These are phyloP conservation scores for Stemphylium lycopersici DNA, from an alignment of 2,329 filamentous ascomycete species.

Conservation along the genomic window DNA sequence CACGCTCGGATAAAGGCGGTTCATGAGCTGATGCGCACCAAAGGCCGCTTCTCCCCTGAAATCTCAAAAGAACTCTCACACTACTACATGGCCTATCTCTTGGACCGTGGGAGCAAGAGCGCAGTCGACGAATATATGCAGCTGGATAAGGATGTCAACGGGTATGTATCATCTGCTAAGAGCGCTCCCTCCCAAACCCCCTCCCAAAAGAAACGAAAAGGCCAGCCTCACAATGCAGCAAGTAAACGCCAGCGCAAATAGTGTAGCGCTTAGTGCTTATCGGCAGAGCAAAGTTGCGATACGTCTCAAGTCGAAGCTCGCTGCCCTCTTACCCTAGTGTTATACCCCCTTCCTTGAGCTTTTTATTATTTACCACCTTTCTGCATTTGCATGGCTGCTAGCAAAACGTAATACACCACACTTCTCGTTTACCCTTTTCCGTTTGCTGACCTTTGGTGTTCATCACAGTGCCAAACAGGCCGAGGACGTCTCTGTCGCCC, in stretches of 20 bases:
- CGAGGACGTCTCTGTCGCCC: slow-evolving; percentile 12
- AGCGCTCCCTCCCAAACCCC: slow-evolving; percentile 31
- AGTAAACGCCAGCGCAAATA: slow-evolving; percentile 41
- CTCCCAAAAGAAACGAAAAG: slow-evolving; percentile 32
- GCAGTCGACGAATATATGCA: slow-evolving; percentile 85
- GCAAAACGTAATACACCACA: slow-evolving; percentile 40
- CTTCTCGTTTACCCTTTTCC: slow-evolving; percentile 18
- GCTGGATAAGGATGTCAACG: slow-evolving; percentile 86
- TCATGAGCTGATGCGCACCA: slow-evolving; percentile 74
- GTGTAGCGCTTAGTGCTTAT: slow-evolving; percentile 15
- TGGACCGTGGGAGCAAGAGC: slow-evolving; percentile 80
- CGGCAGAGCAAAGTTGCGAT: slow-evolving; percentile 9
- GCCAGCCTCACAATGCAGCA: slow-evolving; percentile 43
- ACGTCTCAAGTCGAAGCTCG: neutral
- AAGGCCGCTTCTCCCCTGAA: slow-evolving; percentile 70
- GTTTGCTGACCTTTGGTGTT: slow-evolving; percentile 13
- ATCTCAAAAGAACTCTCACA: slow-evolving; percentile 77
- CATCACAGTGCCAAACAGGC: slow-evolving; percentile 18
- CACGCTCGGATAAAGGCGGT: slow-evolving; percentile 80
- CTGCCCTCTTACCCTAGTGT: slow-evolving; percentile 9
- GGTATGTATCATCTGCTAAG: slow-evolving; percentile 54
- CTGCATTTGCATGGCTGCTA: slow-evolving; percentile 29
- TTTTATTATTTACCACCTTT: slow-evolving; percentile 22
- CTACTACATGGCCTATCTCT: slow-evolving; percentile 81
- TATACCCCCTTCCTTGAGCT: slow-evolving; percentile 11